Evolutionary conservation across 768 basidiomycete genomes (phyloP).

Genomic region (Trametes villosa): DNA sequence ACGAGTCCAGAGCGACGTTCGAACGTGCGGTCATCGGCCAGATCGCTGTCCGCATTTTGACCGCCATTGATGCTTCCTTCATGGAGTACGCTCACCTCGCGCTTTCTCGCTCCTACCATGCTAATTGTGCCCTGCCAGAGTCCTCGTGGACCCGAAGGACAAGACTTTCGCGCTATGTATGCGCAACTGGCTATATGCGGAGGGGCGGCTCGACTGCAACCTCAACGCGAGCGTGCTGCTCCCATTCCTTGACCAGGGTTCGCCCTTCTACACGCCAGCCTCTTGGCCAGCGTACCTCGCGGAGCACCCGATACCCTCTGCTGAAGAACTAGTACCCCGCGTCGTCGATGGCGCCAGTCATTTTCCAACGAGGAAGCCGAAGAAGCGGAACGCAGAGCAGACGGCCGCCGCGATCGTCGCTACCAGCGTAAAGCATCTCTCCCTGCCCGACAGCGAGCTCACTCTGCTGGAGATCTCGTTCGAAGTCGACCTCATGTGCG

Average conservation of each 20-base stretch:
- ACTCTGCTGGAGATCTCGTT: neutral
- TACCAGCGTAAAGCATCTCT: neutral
- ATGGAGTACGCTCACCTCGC: neutral
- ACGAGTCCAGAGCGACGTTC: neutral
- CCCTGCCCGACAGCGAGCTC: neutral
- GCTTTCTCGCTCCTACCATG: neutral
- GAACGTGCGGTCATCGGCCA: neutral
- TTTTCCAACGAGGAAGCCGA: neutral
- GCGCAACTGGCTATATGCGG: neutral
- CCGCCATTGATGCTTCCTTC: slow-evolving; percentile 4
- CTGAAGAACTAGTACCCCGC: neutral
- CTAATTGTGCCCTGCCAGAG: neutral
- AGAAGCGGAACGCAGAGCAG: neutral
- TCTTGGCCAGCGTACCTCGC: neutral
- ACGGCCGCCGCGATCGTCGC: neutral
- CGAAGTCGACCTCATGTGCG: neutral
- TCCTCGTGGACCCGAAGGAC: neutral
- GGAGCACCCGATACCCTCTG: neutral
- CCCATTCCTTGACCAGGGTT: neutral
- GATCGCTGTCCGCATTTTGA: neutral
- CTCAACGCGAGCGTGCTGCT: neutral
- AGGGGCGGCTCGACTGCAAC: neutral
- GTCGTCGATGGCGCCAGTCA: neutral
- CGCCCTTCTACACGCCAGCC: neutral
- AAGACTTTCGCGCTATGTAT: neutral